These are phyloP conservation scores for Sclerospora graminicola DNA, from an alignment of 352 stramenopile genomes.

Conservation along the genomic window DNA sequence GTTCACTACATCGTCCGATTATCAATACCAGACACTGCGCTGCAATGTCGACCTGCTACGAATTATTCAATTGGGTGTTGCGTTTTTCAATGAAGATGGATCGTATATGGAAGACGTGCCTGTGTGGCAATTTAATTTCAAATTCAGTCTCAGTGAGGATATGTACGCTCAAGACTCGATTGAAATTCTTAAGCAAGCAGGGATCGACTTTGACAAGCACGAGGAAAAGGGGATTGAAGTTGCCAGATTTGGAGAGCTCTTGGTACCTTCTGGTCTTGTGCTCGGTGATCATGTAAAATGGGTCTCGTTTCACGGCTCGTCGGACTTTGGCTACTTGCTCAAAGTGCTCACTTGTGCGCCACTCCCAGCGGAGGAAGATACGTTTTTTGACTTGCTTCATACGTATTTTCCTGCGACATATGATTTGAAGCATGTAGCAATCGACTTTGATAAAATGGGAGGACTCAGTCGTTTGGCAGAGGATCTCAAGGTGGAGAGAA, in stretches of 20 bases:
- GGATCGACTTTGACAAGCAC: constrained; percentile 97
- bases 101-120: constrained; percentile 92
- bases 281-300: constrained; percentile 98
- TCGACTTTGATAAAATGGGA: constrained; percentile 95
- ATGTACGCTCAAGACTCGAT: constrained; percentile 99
- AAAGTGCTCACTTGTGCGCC: constrained; percentile 91
- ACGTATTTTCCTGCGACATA: constrained; percentile 98
- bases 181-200: constrained; percentile 95
- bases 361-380: constrained; percentile 82
- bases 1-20: constrained; percentile 91
- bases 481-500: constrained; percentile 94
- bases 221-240: constrained; percentile 95
- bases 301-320: constrained; percentile 98
- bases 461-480: constrained; percentile 95
- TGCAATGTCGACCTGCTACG: constrained; percentile 98
- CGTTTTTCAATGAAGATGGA: constrained; percentile 94
- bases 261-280: constrained; percentile 96
- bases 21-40: constrained; percentile 97
- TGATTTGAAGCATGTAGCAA: constrained; percentile 98
- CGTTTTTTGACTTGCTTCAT: constrained; percentile 96
- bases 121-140: constrained; percentile 99
- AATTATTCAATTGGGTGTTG: constrained; percentile 98
- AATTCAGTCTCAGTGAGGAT: constrained; percentile 96
- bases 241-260: constrained; percentile 93
- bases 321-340: constrained; percentile 98